Percentiles rank a stretch among this genome's conserved stretches.
These are phyloP conservation scores for Boletus vinaceobasis DNA, from an alignment of 768 basidiomycete genomes.

Conservation along the genomic window DNA sequence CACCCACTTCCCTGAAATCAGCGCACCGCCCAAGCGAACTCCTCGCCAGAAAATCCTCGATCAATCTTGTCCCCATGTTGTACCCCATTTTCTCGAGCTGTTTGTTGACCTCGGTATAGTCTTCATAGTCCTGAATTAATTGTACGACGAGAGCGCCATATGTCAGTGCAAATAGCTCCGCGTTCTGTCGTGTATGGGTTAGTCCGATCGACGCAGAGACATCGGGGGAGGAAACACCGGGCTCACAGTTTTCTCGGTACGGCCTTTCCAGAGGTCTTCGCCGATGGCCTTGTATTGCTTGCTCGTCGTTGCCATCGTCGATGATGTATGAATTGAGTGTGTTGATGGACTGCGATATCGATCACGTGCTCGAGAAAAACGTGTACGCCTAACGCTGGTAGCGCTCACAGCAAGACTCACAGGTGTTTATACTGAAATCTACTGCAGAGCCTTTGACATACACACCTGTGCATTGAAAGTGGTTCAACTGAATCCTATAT, in stretches of 20 bases:
- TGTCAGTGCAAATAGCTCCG: constrained; percentile 94
- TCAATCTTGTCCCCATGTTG: constrained; percentile 92
- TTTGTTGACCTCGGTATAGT: constrained; percentile 92
- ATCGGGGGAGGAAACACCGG: constrained; percentile 8
- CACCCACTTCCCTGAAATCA: constrained; percentile 93
- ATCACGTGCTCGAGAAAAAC: constrained; percentile 21
- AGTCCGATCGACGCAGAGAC: constrained; percentile 11
- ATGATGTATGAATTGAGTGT: constrained; percentile 3
- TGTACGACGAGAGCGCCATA: constrained; percentile 98
- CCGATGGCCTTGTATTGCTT: constrained; percentile 87
- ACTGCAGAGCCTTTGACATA: background rate
- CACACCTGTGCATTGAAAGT: background rate
- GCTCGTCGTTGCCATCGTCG: constrained; percentile 63
- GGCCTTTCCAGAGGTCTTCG: constrained; percentile 93
- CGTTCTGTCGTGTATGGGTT: constrained; percentile 64
- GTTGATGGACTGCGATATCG: constrained; percentile 1
- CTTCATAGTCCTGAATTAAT: constrained; percentile 98
- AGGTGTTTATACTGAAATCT: too few relatives aligned
- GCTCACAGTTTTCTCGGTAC: constrained; percentile 92
- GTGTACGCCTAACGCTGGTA: background rate
- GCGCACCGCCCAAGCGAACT: constrained; percentile 88
- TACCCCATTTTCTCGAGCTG: constrained; percentile 99
- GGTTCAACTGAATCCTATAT: background rate
- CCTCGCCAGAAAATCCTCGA: constrained; percentile 95
- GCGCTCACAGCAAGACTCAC: too few relatives aligned